Base-by-base conservation (phyloP, 2,329 filamentous ascomycete species). In the Trichoderma harzianum region DNA sequence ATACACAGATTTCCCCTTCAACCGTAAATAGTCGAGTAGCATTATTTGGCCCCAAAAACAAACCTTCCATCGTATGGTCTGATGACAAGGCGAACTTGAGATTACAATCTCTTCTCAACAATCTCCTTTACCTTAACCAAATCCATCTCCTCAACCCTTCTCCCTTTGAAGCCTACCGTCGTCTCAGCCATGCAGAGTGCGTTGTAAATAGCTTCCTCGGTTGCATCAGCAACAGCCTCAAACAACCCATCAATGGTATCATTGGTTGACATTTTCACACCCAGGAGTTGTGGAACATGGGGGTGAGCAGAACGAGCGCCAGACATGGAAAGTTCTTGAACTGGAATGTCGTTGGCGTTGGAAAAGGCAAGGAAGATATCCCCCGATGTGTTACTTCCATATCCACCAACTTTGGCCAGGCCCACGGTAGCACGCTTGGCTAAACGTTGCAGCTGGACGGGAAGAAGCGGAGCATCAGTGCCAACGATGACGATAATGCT, bases 281-380 rank as follows among this genome's bases (percentile, higher is more conserved):
- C 39, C 10, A 69, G 28, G 0, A 73, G 67, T 1, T 72, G 36
- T 21, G 70, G 70, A 36, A n/a, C 21, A 26, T 58, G 65, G 8
- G 60, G 51, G 5, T 36, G 7, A 2, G 39, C 21, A 18, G 28
- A 24, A 6, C 30, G 32, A 16, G 30, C 39, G 8, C 47, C 51
- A 8, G 26, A 1, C 14, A 32, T 16, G 3, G 73, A 70, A 1
- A 79, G 51, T 7, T 77, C 73, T 75, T 86, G 84, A 47, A 75
- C 71, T 0, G 78, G 77, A 4, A 89, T 80, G 57, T 83, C 81
- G 72, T 86, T 88, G 7, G 83, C 89, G 0, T 90, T 92, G 8
- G 89, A 91, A 72, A 92, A 88, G 5, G 90, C 90, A 3, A 92
- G 81, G 77, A 92, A 91, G 72, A 92, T 88, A 73, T 92, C 90